Evolutionary conservation across 768 basidiomycete genomes (phyloP), one percentile per base, ranked within the genome.

Genomic region (Xerocomus potaroensis): DNA sequence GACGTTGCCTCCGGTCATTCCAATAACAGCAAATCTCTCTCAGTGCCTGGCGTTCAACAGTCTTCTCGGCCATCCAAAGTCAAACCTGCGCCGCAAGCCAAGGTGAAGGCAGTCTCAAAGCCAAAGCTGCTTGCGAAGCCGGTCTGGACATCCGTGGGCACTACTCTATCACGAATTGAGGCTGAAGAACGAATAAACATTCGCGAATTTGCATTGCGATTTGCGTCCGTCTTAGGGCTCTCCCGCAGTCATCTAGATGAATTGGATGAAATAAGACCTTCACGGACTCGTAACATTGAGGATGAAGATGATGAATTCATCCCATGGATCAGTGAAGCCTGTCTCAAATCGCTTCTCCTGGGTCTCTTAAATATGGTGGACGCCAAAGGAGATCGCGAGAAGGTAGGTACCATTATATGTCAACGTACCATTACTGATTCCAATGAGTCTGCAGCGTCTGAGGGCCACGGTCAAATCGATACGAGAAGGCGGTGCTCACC

Each of bases 181-280:
- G 79, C 75, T 1, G 74, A 84, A 51, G 72, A 75, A 22, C 80
- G 87, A 9, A 76, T 90, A 38, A 70, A 79, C 54, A 82, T 90
- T 34, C 80, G 88, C 47, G 88, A 91, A 64, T 91, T 89, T 60
- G 59, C 78, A 10, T 59, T 85, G 38, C 75, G 88, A 27, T 90
- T 90, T 52, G 69, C 72, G 1, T 68, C 71, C 23, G 45, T 78
- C 14, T 62, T 83, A 54, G 77, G 79, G 68, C 56, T 66, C 19
- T 75, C 33, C 60, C 78, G 39, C 72, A 74, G 64, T 3, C 75
- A 81, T 45, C 60, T 84, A 5, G 79, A 83, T 37, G 84, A 88
- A 48, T 65, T 91, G 8, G 86, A 87, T 23, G 72, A 73, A 42
- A 69, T 83, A 39, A 70, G 64, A 32, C 71, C 52, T 19, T 55